Evolutionary conservation across 2,329 filamentous ascomycete species (phyloP).

Genomic region (Grosmannia serpens): DNA sequence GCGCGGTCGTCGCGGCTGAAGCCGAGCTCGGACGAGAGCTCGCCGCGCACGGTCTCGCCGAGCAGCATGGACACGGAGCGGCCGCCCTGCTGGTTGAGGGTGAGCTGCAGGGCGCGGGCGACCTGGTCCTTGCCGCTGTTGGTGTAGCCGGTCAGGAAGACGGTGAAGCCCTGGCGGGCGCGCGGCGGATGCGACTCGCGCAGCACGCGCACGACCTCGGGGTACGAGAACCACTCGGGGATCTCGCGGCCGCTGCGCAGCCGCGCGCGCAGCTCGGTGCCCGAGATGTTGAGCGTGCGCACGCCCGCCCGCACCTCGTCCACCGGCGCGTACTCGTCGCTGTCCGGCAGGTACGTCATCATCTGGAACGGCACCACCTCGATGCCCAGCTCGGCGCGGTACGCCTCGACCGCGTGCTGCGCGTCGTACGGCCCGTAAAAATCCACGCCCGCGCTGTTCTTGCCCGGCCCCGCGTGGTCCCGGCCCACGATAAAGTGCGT

Average conservation of each 20-base stretch:
- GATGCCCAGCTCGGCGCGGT: conserved; percentile 92
- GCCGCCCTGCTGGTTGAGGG: conserved; percentile 94
- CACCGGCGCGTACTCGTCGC: conserved; percentile 89
- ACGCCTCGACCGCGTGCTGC: conserved; percentile 91
- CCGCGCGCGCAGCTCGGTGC: conserved; percentile 82
- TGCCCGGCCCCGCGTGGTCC: conserved; percentile 95
- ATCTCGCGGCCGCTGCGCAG: conserved; percentile 89
- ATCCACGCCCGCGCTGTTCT: conserved; percentile 93
- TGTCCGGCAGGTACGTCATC: conserved; percentile 97
- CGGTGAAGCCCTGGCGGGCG: conserved; percentile 86
- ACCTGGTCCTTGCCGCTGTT: conserved; percentile 97
- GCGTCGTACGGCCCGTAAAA: conserved; percentile 98
- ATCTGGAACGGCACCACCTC: conserved; percentile 99
- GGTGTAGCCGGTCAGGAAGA: conserved; percentile 94
- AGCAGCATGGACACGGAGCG: conserved; percentile 89
- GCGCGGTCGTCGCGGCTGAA: conserved; percentile 89
- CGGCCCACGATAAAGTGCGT: conserved; percentile 99
- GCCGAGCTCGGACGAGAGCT: conserved; percentile 89
- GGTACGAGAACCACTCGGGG: conserved; percentile 99
- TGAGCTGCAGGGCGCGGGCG: conserved; percentile 88
- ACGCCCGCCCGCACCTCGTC: conserved; percentile 77
- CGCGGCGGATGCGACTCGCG: conserved; percentile 92
- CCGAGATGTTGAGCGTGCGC: conserved; percentile 79
- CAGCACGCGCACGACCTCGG: conserved; percentile 92
- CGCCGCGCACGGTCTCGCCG: conserved; percentile 86